Base-by-base conservation (phyloP, 306 rosid genomes). In the Benincasa hispida region DNA sequence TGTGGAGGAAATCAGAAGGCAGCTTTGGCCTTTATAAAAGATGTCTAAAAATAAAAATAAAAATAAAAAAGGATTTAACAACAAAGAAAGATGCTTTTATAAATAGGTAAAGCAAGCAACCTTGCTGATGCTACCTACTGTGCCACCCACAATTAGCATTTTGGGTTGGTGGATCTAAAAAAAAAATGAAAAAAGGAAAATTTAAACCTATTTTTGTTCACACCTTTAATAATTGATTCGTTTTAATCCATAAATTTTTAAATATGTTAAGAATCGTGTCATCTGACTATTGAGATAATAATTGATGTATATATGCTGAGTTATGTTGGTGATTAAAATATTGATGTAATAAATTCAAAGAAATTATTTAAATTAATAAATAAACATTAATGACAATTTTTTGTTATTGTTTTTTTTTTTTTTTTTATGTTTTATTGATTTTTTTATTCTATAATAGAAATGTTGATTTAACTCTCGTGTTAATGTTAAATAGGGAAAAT, bases 101-200 rank as follows among this genome's bases (percentile, higher is more conserved):
- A 58, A 83, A 85, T 77, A 55, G 30, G 34, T 72, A 63, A 75
- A 72, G 48, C 22, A 15, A 51, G 76, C 14, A 15, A 68, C 54
- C 7, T 77, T 68, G 74, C 50, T 76, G 84, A 75, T 78, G 83
- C 74, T 35, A 67, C 48, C 32, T 35, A 21, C 74, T 67, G 54
- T 67, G 51, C 78, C 86, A 78, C 85, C 78, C 86, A 78, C 85
- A 73, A 81, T 77, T 50, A 60, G 42, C 78, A 79, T 24, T 56
- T 75, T 69, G 78, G 66, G 70, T 81, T 76, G 75, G 79, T 57
- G 5, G 62, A 77, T 58, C 37, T 57, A 48, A 11, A 18, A 57
- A 55, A 76, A 24, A 53, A 7, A 48, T n/a, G 68, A 24, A 56
- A 62, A 41, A 59, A 3, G 21, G 3, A 19, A n/a, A 21, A 50